Base-by-base conservation (phyloP, 768 basidiomycete genomes). In the Pleurotus salmoneostramineus region DNA sequence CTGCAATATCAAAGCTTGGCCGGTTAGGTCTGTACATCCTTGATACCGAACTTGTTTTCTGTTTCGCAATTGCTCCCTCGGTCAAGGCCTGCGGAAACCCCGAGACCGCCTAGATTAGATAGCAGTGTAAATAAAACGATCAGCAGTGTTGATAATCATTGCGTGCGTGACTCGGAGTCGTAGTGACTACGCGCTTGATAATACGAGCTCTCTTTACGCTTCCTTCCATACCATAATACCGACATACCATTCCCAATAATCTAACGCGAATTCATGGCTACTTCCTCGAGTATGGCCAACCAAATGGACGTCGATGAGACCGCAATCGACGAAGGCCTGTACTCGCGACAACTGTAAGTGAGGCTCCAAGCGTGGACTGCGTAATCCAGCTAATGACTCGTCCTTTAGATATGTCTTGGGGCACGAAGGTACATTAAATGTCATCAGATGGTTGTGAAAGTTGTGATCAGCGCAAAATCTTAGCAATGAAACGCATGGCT, bases 401-500 rank as follows among this genome's bases (percentile, higher is more conserved):
- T 54, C 56, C 50, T 54, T 57, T 59, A 91, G 93, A 64, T 98
- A 98, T 71, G 95, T 98, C 7, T 84, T 98, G 31, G 95, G 95
- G 33, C 94, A 98, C 71, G 95, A 98, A 83, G 95, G 95, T 93
- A 62, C 62, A 70, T 51, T 35, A 5, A 17, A 15, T 7, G 33
- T 56, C 21, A 27, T 1, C 21, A 27, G 1, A 15, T 56, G 37
- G 15, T 47, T 11, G 45, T 47, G 14, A 17, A 43, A 15, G 21
- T 27, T 10, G 42, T n/a, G 14, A 32, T 63, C 12, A 62, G 52
- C 32, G 61, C 47, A 44, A 34, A 37, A n/a, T 46, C 31, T 27
- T 64, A 98, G 96, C 96, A 46, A 98, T 98, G 97, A 97, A 97
- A 81, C 89, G 88, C 68, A 98, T 99, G 97, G 96, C 97, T 5